A percentile compares a stretch with the other conserved stretches of the same genome.
These are phyloP conservation scores for Pseudopithomyces chartarum DNA, from an alignment of 2,329 filamentous ascomycete genomes.

Conservation along the genomic window DNA sequence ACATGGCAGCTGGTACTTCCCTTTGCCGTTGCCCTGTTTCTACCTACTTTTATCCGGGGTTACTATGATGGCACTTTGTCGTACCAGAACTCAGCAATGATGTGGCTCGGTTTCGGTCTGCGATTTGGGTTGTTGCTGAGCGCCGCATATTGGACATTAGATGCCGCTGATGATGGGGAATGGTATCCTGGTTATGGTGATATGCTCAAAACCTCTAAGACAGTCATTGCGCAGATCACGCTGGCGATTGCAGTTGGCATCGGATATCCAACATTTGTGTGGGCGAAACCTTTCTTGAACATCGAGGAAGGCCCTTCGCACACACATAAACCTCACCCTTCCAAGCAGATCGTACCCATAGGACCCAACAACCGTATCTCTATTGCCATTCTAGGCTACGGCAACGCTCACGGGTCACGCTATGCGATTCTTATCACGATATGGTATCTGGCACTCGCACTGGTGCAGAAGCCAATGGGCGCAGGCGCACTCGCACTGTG, in stretches of 20 bases:
- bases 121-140: slow-evolving; percentile 75
- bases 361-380: slow-evolving; percentile 32
- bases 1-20: slow-evolving; percentile 87
- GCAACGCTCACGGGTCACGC: slow-evolving; percentile 88
- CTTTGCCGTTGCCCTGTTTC: slow-evolving; percentile 69
- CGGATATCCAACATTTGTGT: slow-evolving; percentile 82
- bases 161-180: slow-evolving; percentile 83
- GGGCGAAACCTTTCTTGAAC: slow-evolving; percentile 81
- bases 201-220: slow-evolving; percentile 73
- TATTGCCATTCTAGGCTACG: slow-evolving; percentile 86
- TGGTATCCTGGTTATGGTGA: slow-evolving; percentile 67
- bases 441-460: slow-evolving; percentile 74
- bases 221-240: slow-evolving; percentile 78
- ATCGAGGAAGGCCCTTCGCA: slow-evolving; percentile 58
- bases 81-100: slow-evolving; percentile 81
- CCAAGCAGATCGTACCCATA: slow-evolving; percentile 44
- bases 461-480: slow-evolving; percentile 95
- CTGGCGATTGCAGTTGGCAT: slow-evolving; percentile 81
- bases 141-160: slow-evolving; percentile 84
- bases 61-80: slow-evolving; percentile 84
- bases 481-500: slow-evolving; percentile 80
- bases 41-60: slow-evolving; percentile 77
- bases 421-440: slow-evolving; percentile 85
- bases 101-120: slow-evolving; percentile 83
- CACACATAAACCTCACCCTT: slow-evolving; percentile 22